Evolutionary conservation across 805 yeast genomes (phyloP).

Genomic region (Ogataea parapolymorpha): DNA sequence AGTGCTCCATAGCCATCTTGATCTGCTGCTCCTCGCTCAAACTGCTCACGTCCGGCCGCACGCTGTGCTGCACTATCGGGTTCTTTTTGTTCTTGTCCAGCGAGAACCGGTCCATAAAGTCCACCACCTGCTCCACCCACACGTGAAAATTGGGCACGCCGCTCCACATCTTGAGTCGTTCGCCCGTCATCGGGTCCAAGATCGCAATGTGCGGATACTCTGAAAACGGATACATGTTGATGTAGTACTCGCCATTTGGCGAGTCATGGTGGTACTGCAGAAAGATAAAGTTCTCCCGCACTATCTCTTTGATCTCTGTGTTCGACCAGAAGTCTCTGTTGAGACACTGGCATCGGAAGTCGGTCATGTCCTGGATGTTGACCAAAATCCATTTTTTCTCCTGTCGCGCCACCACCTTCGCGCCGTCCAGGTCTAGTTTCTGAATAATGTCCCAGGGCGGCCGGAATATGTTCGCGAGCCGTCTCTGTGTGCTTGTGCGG

Average conservation of each 20-base stretch:
- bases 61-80: conserved; percentile 62
- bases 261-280: conserved; percentile 83
- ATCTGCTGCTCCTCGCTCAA: conserved; percentile 83
- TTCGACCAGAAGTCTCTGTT: conserved; percentile 94
- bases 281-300: conserved; percentile 70
- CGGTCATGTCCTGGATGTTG: conserved; percentile 81
- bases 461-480: conserved; percentile 78
- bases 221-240: conserved; percentile 66
- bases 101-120: conserved; percentile 64
- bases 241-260: conserved; percentile 66
- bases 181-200: conserved; percentile 94
- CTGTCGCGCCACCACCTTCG: conserved; percentile 62
- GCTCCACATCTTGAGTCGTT: conserved; percentile 76
- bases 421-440: conserved; percentile 64
- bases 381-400: conserved; percentile 78
- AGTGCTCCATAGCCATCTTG: conserved; percentile 68
- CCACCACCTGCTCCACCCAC: conserved; percentile 67
- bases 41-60: conserved; percentile 56
- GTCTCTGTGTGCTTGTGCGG: conserved; percentile 47
- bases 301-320: conserved; percentile 55
- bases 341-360: conserved; percentile 83
- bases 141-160: conserved; percentile 56
- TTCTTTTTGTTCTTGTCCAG: conserved; percentile 60
- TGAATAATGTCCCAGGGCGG: conserved; percentile 93
- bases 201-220: conserved; percentile 87